Evolutionary conservation across 495 filamentous ascomycete species (phyloP).

Genomic region (Articulospora tetracladia): DNA sequence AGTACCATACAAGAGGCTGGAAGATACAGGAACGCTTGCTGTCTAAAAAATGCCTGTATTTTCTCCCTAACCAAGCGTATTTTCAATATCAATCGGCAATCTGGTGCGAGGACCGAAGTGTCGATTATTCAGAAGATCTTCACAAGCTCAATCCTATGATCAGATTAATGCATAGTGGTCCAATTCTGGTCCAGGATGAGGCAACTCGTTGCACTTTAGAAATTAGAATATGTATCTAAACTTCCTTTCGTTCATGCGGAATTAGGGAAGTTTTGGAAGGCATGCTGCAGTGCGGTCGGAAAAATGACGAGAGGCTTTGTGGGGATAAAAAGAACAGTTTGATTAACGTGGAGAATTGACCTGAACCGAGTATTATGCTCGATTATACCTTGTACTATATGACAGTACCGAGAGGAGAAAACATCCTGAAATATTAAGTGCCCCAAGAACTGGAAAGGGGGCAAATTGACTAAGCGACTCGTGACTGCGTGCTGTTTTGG

Average conservation of each 20-base stretch:
- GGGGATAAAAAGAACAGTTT: background rate
- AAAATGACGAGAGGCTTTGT: background rate
- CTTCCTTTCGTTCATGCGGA: background rate
- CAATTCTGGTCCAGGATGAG: background rate
- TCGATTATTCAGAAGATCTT: background rate
- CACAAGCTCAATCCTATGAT: background rate
- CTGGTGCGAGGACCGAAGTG: background rate
- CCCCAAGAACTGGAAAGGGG: no score
- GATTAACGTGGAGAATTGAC: no score
- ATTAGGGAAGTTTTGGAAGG: background rate
- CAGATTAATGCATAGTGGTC: background rate
- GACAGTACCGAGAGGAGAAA: no score
- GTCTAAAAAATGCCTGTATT: background rate
- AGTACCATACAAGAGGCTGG: background rate
- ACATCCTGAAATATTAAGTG: no score
- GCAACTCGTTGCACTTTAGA: background rate
- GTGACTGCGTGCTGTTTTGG: background rate
- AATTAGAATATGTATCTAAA: background rate
- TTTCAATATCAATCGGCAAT: background rate
- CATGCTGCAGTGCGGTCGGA: background rate
- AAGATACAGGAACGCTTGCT: background rate
- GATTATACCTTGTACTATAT: no score
- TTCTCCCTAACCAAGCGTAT: background rate
- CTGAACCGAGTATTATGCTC: no score
- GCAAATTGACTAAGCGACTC: background rate